These are phyloP conservation scores for Komagataella kurtzmanii DNA, from an alignment of 805 yeast species.

Conservation along the genomic window DNA sequence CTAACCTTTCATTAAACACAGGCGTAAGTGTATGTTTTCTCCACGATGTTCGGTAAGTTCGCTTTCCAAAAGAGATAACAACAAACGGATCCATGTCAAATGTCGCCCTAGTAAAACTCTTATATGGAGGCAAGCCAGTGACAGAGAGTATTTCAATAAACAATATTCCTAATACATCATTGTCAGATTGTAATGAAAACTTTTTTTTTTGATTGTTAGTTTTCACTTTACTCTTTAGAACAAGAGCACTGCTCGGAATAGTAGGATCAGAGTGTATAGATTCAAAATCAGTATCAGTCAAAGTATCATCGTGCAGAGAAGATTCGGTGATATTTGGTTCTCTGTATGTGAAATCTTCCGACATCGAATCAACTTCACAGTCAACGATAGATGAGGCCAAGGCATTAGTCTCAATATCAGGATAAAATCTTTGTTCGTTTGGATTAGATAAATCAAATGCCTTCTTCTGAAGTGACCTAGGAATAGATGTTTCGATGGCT, in stretches of 20 bases:
- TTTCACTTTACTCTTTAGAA: conserved; percentile 12
- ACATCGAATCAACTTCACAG: neutral
- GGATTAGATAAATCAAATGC: neutral
- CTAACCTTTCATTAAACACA: conserved; percentile 62
- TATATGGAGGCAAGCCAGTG: conserved; percentile 65
- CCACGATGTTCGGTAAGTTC: conserved; percentile 78
- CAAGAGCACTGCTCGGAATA: neutral
- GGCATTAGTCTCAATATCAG: neutral
- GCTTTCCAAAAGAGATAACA: conserved; percentile 79
- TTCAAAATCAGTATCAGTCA: conserved; percentile 1
- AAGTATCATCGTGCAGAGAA: neutral
- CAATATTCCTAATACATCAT: conserved; percentile 48
- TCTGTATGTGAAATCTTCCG: neutral
- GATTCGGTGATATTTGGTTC: neutral
- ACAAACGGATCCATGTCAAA: conserved; percentile 97
- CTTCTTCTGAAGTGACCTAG: neutral
- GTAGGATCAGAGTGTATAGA: neutral
- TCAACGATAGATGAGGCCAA: neutral
- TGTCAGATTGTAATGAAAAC: conserved; percentile 19
- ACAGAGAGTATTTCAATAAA: conserved; percentile 69
- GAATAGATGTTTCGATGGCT: neutral
- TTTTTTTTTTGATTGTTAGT: conserved; percentile 3
- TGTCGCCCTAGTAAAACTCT: conserved; percentile 56
- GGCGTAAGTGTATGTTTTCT: conserved; percentile 76
- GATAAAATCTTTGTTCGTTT: conserved; percentile 11